Evolutionary conservation across 1,139 yeast species (phyloP).

Genomic region (Pichia sp.): DNA sequence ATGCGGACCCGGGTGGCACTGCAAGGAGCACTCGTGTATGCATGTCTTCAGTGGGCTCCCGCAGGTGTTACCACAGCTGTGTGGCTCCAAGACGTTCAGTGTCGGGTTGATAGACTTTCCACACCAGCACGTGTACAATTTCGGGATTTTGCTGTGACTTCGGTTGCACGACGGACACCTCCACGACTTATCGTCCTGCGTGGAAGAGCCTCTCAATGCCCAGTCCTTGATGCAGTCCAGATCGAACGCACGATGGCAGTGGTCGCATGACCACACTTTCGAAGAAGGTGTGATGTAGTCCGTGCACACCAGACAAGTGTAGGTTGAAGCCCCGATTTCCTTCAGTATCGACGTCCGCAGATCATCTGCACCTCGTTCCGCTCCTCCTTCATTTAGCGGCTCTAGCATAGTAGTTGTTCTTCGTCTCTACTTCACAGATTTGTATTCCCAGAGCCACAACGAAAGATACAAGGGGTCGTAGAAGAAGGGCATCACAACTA

Average conservation of each 20-base stretch:
- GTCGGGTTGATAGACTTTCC: slow-evolving; percentile 69
- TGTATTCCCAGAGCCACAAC: neutral
- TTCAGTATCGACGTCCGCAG: slow-evolving; percentile 29
- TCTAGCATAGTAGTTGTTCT: neutral
- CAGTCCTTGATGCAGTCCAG: slow-evolving; percentile 75
- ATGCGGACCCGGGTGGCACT: slow-evolving; percentile 91
- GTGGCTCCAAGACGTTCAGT: slow-evolving; percentile 61
- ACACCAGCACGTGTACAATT: slow-evolving; percentile 83
- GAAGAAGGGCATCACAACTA: neutral
- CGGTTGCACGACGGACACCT: slow-evolving; percentile 84
- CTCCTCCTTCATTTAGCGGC: neutral
- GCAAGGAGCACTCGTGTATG: slow-evolving; percentile 68
- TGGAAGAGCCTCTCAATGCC: slow-evolving; percentile 73
- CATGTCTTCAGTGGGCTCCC: slow-evolving; percentile 38
- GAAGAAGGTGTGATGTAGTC: slow-evolving; percentile 69
- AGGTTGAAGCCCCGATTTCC: slow-evolving; percentile 65
- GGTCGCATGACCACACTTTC: slow-evolving; percentile 67
- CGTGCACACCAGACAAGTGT: slow-evolving; percentile 79
- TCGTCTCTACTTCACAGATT: neutral
- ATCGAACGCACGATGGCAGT: slow-evolving; percentile 77
- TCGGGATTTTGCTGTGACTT: slow-evolving; percentile 50
- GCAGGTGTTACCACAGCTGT: slow-evolving; percentile 67
- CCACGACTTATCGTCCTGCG: slow-evolving; percentile 56
- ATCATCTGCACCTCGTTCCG: slow-evolving; percentile 1
- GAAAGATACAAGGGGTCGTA: neutral